Base-by-base conservation (phyloP, 805 yeast genomes). In the Yamadazyma sp. region DNA sequence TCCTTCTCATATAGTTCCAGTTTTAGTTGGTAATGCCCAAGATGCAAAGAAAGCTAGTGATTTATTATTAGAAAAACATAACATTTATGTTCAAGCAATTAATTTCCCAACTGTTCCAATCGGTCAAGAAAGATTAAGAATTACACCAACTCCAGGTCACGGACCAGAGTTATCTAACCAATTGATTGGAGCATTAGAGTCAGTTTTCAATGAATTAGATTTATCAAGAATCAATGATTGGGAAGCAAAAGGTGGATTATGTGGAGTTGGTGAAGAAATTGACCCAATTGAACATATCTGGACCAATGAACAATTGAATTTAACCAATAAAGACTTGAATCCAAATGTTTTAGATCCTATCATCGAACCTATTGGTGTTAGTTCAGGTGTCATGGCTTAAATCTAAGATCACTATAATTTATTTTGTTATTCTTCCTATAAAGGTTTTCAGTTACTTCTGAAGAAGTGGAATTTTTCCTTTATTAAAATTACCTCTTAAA, bases 71-170 rank as follows among this genome's bases (percentile, higher is more conserved):
- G 75, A 82, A 45, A 79, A 84, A 51, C 84, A 88, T 65, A 74
- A 76, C 46, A 89, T 93, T 58, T 93, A 93, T 55, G 98, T 94
- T 30, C 99, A 93, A 69, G 96, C 98, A 30, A 93, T 93, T 60
- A 93, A 93, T 69, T 93, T 83, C 79, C 99, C 99, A 42, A 93
- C 98, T 16, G 98, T 93, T 42, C 82, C 96, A 13, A 80, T 84
- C 48, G 98, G 98, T 42, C 82, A 88, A 47, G 99, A 93, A 69
- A 81, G 98, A 59, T 77, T 93, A 53, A 81, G 99, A 66, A 80
- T 93, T 56, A 93, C 99, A n/a, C 98, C 99, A 37, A 89, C 98
- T 27, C 99, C 99, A 23, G 97, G 96, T 36, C 99, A 93, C 60
- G 76, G 79, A 13, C 72, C 78, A 39, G 85, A 81, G 38, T 70